These are phyloP conservation scores for Cyanodermella asteris DNA, from an alignment of 2,329 filamentous ascomycete species.

Conservation along the genomic window DNA sequence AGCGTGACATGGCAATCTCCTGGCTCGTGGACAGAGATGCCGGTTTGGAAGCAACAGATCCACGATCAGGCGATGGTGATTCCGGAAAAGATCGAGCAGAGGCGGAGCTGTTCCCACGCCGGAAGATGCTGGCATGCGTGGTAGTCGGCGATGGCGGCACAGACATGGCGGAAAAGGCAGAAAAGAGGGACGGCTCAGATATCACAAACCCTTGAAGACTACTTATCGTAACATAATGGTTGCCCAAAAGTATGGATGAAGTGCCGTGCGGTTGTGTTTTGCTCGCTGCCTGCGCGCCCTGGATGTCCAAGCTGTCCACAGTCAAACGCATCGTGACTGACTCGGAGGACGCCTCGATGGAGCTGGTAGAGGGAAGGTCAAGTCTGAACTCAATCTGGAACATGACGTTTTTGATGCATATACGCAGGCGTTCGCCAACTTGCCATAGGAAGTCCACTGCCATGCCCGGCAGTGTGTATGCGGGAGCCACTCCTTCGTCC, in stretches of 20 bases:
- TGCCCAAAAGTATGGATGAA: conserved; percentile 11
- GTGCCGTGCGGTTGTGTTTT: neutral
- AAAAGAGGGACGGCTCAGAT: conserved; percentile 26
- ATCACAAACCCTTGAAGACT: conserved; percentile 24
- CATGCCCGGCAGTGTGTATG: conserved; percentile 34
- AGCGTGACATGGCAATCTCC: too few relatives aligned
- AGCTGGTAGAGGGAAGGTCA: conserved; percentile 3
- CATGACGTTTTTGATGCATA: conserved; percentile 29
- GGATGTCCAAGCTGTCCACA: conserved; percentile 16
- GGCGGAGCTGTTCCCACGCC: too few relatives aligned
- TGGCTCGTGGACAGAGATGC: too few relatives aligned
- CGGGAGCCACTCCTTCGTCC: conserved; percentile 29
- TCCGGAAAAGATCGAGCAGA: too few relatives aligned
- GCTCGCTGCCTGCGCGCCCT: conserved; percentile 10
- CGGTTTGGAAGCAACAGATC: too few relatives aligned
- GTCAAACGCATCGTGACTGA: conserved; percentile 17
- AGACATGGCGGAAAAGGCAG: conserved; percentile 19
- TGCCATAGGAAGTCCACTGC: conserved; percentile 37
- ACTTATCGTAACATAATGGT: conserved; percentile 22
- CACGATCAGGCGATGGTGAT: too few relatives aligned
- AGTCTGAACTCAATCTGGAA: conserved; percentile 29
- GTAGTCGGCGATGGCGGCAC: conserved; percentile 14
- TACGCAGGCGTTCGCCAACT: conserved; percentile 32
- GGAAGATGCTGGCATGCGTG: conserved; percentile 12
- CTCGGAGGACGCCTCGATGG: conserved; percentile 5